Evolutionary conservation across 169 alveolate species (phyloP).

Genomic region (Cryptosporidium sp.): DNA sequence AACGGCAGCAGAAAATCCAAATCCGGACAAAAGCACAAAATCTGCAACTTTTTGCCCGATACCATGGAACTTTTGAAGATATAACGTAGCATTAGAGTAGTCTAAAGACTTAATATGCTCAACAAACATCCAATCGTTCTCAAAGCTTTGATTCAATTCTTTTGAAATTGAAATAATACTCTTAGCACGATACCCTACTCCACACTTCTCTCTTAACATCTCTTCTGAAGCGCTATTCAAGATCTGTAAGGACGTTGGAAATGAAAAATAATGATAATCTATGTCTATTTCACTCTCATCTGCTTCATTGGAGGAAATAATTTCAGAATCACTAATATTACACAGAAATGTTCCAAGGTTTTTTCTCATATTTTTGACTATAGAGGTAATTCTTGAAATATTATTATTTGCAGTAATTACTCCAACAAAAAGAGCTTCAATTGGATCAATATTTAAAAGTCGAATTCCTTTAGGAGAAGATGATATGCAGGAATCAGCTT

Average conservation of each 20-base stretch:
- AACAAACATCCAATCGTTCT: slow-evolving; percentile 21
- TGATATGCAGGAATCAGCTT: slow-evolving; percentile 13
- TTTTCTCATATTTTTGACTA: slow-evolving; percentile 30
- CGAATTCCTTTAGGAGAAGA: slow-evolving; percentile 66
- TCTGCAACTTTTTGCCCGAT: slow-evolving; percentile 70
- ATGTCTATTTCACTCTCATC: neutral
- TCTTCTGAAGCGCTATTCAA: slow-evolving; percentile 58
- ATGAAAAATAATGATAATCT: slow-evolving; percentile 33
- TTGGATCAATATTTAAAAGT: slow-evolving; percentile 62
- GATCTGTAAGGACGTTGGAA: slow-evolving; percentile 47
- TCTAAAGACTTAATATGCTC: slow-evolving; percentile 25
- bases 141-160: slow-evolving; percentile 1
- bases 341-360: slow-evolving; percentile 43
- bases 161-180: slow-evolving; percentile 40
- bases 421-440: slow-evolving; percentile 68
- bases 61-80: slow-evolving; percentile 58
- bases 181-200: slow-evolving; percentile 69
- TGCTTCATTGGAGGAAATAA: neutral
- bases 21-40: slow-evolving; percentile 61
- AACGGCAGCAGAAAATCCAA: slow-evolving; percentile 62
- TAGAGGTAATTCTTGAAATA: slow-evolving; percentile 47
- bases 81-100: slow-evolving; percentile 25
- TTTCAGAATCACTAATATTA: slow-evolving; percentile 3
- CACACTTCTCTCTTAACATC: slow-evolving; percentile 37
- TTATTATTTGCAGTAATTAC: slow-evolving; percentile 69